These are phyloP conservation scores for Starmerella floris DNA, from an alignment of 805 yeast genomes.

Conservation along the genomic window DNA sequence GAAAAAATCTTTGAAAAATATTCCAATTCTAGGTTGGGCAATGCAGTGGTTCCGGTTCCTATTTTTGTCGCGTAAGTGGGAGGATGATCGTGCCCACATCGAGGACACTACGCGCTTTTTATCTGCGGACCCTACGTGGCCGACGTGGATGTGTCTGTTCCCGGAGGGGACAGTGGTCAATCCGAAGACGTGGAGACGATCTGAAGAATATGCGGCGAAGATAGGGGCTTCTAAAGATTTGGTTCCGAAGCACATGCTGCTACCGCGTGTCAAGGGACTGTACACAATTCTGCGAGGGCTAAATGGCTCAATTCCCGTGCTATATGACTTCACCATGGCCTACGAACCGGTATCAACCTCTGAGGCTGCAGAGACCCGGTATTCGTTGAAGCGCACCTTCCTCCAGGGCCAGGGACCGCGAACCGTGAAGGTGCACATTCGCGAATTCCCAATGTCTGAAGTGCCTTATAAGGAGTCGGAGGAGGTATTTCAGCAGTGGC, in stretches of 20 bases:
- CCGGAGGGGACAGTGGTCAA: conserved; percentile 93
- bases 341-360: conserved; percentile 47
- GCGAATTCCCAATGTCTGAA: conserved; percentile 42
- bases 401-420: conserved; percentile 62
- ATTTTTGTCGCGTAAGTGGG: conserved; percentile 78
- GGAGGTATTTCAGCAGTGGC: conserved; percentile 58
- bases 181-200: conserved; percentile 44
- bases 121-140: conserved; percentile 33
- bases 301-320: conserved; percentile 27
- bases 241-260: conserved; percentile 45
- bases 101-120: conserved; percentile 9
- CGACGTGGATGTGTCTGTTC: conserved; percentile 60
- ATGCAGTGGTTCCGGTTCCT: conserved; percentile 69
- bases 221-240: conserved; percentile 24
- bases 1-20: conserved; percentile 53
- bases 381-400: conserved; percentile 49
- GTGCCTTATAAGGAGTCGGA: conserved; percentile 48
- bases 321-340: conserved; percentile 75
- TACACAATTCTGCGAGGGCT: conserved; percentile 50
- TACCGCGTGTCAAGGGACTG: conserved; percentile 79
- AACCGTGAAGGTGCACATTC: conserved; percentile 49
- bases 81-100: conserved; percentile 39
- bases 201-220: conserved; percentile 45
- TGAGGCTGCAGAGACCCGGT: conserved; percentile 49
- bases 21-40: conserved; percentile 77